Evolutionary conservation across 495 filamentous ascomycete species (phyloP).

Genomic region (Daldinia loculata): DNA sequence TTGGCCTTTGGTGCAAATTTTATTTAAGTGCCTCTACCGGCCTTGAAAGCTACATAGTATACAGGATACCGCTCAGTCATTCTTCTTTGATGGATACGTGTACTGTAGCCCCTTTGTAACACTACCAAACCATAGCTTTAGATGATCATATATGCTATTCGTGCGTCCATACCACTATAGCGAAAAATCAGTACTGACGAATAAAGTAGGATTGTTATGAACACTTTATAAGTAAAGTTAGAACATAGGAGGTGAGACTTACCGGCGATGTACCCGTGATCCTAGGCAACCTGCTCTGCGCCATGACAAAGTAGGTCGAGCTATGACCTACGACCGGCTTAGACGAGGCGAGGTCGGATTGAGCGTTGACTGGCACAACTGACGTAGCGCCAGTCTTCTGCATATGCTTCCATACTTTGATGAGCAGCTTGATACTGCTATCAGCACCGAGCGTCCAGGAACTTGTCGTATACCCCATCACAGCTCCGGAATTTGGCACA

Average conservation of each 20-base stretch:
- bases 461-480: conserved; percentile 58
- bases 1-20: neutral
- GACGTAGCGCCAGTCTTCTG: conserved; percentile 45
- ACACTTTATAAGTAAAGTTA: neutral
- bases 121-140: conserved; percentile 42
- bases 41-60: no score
- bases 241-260: conserved; percentile 6
- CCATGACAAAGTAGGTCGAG: conserved; percentile 48
- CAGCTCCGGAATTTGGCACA: conserved; percentile 48
- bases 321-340: conserved; percentile 41
- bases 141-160: conserved; percentile 43
- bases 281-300: conserved; percentile 46
- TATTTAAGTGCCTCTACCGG: neutral
- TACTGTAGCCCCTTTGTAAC: conserved; percentile 48
- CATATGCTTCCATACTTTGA: conserved; percentile 53
- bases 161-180: conserved; percentile 43
- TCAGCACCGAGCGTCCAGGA: conserved; percentile 64
- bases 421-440: conserved; percentile 42
- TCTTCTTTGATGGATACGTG: conserved; percentile 26
- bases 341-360: conserved; percentile 19
- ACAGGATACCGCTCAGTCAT: neutral
- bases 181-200: neutral
- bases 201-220: neutral
- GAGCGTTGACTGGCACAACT: conserved; percentile 41
- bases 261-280: conserved; percentile 47